Conservation (phyloP, 768 basidiomycete genomes). For the Coprinopsis marcescibilis region DNA sequence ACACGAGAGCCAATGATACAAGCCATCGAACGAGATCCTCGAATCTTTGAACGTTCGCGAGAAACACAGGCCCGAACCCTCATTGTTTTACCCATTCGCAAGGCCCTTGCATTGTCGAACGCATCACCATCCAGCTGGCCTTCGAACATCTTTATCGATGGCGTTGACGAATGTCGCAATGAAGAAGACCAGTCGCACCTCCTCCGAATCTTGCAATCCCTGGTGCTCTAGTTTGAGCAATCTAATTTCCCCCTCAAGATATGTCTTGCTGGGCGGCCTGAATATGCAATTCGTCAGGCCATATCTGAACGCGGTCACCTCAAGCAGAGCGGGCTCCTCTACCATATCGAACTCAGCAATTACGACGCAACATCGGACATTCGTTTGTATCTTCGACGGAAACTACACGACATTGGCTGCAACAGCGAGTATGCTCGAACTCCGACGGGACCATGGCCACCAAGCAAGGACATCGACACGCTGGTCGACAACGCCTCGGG, state of each 20-base stretch:
- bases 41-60: conserved; percentile 1
- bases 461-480: not conserved
- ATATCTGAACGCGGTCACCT: not conserved
- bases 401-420: not conserved
- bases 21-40: not conserved
- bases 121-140: not conserved
- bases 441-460: conserved; percentile 9
- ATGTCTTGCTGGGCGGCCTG: conserved; percentile 12
- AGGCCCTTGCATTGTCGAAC: not conserved
- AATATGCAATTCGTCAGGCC: conserved; percentile 5
- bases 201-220: conserved; percentile 3
- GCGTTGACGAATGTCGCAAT: conserved; percentile 11
- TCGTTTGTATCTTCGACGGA: not conserved
- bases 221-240: not conserved
- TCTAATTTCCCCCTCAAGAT: conserved; percentile 1
- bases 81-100: not conserved
- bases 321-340: not conserved
- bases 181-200: conserved; percentile 6
- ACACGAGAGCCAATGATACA: not conserved
- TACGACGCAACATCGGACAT: conserved; percentile 5
- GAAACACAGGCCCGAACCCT: conserved; percentile 8
- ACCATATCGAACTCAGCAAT: conserved; percentile 1
- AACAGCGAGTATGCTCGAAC: not conserved
- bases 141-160: conserved; percentile 6
- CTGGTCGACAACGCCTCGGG: conserved; percentile 10